Evolutionary conservation across 768 basidiomycete species (phyloP).

Genomic region (Pisolithus microcarpus): DNA sequence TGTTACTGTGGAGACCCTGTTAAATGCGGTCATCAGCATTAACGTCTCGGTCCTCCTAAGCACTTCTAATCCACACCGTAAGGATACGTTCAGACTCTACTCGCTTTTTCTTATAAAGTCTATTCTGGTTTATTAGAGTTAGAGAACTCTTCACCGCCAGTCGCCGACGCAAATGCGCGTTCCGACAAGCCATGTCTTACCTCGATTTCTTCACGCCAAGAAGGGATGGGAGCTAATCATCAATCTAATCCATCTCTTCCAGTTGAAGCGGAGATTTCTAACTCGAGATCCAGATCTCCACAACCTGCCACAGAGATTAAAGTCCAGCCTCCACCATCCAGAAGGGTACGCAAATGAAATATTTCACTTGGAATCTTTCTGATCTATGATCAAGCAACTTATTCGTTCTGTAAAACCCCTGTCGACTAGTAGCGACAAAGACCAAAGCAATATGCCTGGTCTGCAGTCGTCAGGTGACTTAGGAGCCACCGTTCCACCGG

Average conservation of each 20-base stretch:
- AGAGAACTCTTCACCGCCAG: constrained; percentile 33
- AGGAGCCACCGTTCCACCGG: constrained; percentile 20
- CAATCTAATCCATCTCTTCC: constrained; percentile 4
- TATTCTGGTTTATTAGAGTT: neutral
- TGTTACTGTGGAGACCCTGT: constrained; percentile 38
- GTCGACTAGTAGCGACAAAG: constrained; percentile 9
- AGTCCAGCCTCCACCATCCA: constrained; percentile 17
- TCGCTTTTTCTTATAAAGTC: neutral
- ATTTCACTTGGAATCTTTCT: neutral
- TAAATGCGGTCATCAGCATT: constrained; percentile 41
- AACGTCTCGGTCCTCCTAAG: constrained; percentile 28
- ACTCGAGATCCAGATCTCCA: constrained; percentile 7
- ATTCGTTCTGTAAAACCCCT: constrained; percentile 15
- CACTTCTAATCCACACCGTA: constrained; percentile 17
- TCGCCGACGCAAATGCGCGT: constrained; percentile 46
- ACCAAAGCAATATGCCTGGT: constrained; percentile 6
- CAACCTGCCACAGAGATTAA: constrained; percentile 19
- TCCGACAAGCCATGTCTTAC: constrained; percentile 43
- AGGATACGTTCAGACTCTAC: neutral
- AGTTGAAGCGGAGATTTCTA: constrained; percentile 11
- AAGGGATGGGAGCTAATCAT: neutral
- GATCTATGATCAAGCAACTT: constrained; percentile 14
- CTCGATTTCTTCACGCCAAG: neutral
- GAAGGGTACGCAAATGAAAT: constrained; percentile 22
- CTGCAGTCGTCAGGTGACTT: constrained; percentile 5